Base-by-base conservation (phyloP, 2,329 filamentous ascomycete genomes). In the Hymenoscyphus salicellus region DNA sequence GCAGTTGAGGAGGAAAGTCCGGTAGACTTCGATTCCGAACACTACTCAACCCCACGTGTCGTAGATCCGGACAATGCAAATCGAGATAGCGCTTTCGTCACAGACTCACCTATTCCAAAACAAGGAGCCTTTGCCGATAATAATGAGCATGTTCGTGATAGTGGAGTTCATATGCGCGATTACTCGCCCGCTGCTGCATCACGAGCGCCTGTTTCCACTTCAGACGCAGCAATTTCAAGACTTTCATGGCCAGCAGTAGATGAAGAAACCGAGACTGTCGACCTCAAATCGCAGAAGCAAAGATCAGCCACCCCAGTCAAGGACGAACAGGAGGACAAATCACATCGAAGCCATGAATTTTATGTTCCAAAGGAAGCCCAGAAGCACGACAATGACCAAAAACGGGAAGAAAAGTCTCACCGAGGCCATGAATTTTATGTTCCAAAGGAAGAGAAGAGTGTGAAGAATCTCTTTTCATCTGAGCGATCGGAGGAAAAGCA, bases 151-250 rank as follows among this genome's bases (percentile, higher is more conserved):
- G 62, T 73, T 61, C 70, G 73, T 55, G 85, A 88, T 70, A 87
- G 85, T 73, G 84, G 83, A 30, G 81, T 86, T 33, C 82, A 86
- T 69, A 77, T 85, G 55, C 80, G 79, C 26, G 83, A 85, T 49
- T 79, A 77, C 30, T 73, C 73, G 5, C 73, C 73, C 38, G 77
- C 68, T 55, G 65, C 68, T 66, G 71, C 69, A 68, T 62, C 65
- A 63, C 63, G 73, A 70, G 64, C 70, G 58, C 72, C 70, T 59
- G 61, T 71, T 61, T 66, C 73, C 60, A 72, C 73, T 63, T 63
- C 71, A 66, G 71, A 77, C 73, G 73, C 78, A 69, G 65, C 75
- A 56, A 73, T 76, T 64, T 74, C 67, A 65, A 77, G 71, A 46
- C 75, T 76, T 69, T 75, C 78, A 8, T 77, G 75, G 73, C 73